Conservation (phyloP, 1,284 basidiomycete genomes). For the Crucibulum cyathiforme region DNA sequence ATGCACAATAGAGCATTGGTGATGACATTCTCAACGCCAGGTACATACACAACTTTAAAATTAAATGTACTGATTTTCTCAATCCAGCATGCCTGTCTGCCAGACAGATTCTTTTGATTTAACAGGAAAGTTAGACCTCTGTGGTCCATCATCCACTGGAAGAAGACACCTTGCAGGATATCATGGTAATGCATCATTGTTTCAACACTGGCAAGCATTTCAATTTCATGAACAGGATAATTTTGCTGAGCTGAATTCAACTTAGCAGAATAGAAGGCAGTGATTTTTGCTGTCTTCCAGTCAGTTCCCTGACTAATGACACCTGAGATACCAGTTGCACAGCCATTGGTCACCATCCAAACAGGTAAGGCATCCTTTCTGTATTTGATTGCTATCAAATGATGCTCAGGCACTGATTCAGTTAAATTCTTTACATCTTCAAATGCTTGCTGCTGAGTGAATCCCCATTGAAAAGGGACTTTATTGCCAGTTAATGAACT, state of each 20-base stretch:
- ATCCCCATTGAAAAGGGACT: conserved; percentile 29
- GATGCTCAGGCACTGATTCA: neutral
- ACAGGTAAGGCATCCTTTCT: conserved; percentile 12
- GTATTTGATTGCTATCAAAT: conserved; percentile 15
- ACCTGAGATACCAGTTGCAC: conserved; percentile 14
- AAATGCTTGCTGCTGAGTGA: conserved; percentile 38
- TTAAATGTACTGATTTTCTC: conserved; percentile 34
- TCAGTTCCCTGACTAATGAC: no score
- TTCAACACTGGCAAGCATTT: no score
- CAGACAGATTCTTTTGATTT: conserved; percentile 34
- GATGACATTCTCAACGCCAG: conserved; percentile 27
- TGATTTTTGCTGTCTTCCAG: no score
- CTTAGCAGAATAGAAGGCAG: no score
- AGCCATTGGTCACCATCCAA: conserved; percentile 31
- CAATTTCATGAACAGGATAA: no score
- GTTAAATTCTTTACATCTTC: conserved; percentile 36
- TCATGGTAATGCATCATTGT: no score
- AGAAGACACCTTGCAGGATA: conserved; percentile 17
- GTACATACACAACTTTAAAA: conserved; percentile 29
- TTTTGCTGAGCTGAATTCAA: no score
- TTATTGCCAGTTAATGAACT: conserved; percentile 25
- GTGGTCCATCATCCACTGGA: conserved; percentile 42
- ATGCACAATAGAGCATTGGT: conserved; percentile 30
- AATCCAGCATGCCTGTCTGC: conserved; percentile 40
- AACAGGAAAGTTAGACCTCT: conserved; percentile 34